Evolutionary conservation across 805 yeast species (phyloP).

Genomic region (Cyberlindnera mrakii): DNA sequence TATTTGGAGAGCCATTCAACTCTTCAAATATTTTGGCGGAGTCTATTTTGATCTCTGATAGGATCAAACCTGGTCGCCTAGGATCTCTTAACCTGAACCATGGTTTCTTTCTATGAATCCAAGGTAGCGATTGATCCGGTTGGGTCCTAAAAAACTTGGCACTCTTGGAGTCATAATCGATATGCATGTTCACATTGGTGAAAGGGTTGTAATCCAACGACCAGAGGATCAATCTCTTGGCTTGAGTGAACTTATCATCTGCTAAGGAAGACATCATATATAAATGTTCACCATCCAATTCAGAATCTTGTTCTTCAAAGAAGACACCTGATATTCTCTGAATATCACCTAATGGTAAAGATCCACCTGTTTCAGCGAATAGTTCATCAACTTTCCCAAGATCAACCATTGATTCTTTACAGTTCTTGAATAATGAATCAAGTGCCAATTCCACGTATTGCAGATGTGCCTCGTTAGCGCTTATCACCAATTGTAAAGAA

Average conservation of each 20-base stretch:
- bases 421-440: conserved; percentile 11
- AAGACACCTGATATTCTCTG: conserved; percentile 20
- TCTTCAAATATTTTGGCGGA: conserved; percentile 8
- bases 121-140: conserved; percentile 18
- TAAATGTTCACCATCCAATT: background rate
- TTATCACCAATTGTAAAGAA: conserved; percentile 17
- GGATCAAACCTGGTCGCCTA: conserved; percentile 1
- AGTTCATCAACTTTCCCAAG: conserved; percentile 9
- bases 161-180: conserved; percentile 5
- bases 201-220: conserved; percentile 21
- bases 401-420: conserved; percentile 13
- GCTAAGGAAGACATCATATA: conserved; percentile 18
- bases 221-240: conserved; percentile 22
- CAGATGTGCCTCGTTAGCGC: conserved; percentile 17
- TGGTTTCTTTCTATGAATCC: conserved; percentile 18
- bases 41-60: conserved; percentile 6
- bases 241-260: conserved; percentile 12
- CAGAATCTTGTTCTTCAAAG: conserved; percentile 10
- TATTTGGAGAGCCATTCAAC: conserved; percentile 2
- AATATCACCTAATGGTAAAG: conserved; percentile 19
- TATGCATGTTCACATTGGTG: conserved; percentile 8
- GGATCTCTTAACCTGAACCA: conserved; percentile 21
- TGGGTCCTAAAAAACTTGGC: conserved; percentile 5
- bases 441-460: conserved; percentile 22
- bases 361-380: conserved; percentile 3